A percentile compares a stretch with the other conserved stretches of the same genome.
These are phyloP conservation scores for Ganoderma multipileum DNA, from an alignment of 1,284 basidiomycete genomes.

Conservation along the genomic window DNA sequence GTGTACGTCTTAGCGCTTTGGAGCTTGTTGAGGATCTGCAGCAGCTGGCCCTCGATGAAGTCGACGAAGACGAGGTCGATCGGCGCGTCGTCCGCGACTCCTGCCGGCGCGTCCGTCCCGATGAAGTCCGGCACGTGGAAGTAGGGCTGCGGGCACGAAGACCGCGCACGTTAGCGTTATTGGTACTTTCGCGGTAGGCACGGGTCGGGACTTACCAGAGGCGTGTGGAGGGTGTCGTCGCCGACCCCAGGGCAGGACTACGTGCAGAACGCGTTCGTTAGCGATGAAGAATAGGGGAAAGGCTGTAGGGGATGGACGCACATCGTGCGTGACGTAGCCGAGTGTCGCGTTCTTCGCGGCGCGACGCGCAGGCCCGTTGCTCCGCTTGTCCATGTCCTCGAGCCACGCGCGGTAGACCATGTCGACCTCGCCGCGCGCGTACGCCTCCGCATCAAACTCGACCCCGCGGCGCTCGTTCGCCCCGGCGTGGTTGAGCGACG, in stretches of 20 bases:
- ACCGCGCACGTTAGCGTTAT: too few relatives aligned
- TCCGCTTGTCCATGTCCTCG: conserved; percentile 55
- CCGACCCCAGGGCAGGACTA: conserved; percentile 75
- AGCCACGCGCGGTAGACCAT: conserved; percentile 60
- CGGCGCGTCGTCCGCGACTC: conserved; percentile 53
- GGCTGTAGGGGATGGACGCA: conserved; percentile 42
- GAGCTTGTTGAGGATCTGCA: conserved; percentile 61
- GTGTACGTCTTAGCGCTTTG: conserved; percentile 61
- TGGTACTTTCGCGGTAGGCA: too few relatives aligned
- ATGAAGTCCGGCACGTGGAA: conserved; percentile 63
- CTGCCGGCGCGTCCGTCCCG: conserved; percentile 56
- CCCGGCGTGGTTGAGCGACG: conserved; percentile 52
- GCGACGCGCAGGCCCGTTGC: conserved; percentile 41
- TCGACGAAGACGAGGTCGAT: conserved; percentile 77
- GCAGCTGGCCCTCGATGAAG: conserved; percentile 63
- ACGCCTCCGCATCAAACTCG: conserved; percentile 43
- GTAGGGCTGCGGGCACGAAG: conserved; percentile 48
- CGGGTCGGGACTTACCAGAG: conserved; percentile 43
- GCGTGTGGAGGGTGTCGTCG: conserved; percentile 68
- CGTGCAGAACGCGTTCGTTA: not conserved
- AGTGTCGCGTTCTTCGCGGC: conserved; percentile 58
- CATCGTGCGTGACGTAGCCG: conserved; percentile 79
- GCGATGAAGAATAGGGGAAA: not conserved
- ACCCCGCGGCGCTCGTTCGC: conserved; percentile 18
- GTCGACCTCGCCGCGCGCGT: conserved; percentile 59